Base-by-base conservation (phyloP, 2,329 filamentous ascomycete genomes). In the Raffaelea ambrosiae region DNA sequence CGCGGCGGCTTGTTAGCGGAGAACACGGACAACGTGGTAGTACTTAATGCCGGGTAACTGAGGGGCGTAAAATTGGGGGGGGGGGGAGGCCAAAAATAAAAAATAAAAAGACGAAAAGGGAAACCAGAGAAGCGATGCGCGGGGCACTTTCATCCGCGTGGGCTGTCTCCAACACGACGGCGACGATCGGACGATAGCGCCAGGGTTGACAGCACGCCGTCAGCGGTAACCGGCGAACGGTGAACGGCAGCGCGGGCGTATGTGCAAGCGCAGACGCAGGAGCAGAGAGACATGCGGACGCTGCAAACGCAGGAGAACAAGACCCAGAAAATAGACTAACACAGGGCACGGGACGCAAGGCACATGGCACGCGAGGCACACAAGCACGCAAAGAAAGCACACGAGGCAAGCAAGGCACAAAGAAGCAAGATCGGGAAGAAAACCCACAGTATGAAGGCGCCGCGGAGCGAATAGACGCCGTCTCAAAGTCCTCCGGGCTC, bases 361-460 rank as follows among this genome's bases (percentile, higher is more conserved):
- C n/a, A n/a, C n/a, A n/a, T n/a, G n/a, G n/a, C n/a, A n/a, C n/a
- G n/a, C n/a, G n/a, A n/a, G n/a, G n/a, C n/a, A n/a, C n/a, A n/a
- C n/a, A n/a, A n/a, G n/a, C n/a, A 13, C 22, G 23, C 26, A 33
- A 22, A 16, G 10, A 8, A 7, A 39, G 3, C 16, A 38, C 18
- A 21, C 4, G 8, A 13, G 7, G 2, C 11, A 11, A n/a, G 19
- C 16, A 39, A 44, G 39, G 8, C 5, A 26, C 9, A 23, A 36
- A 3, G n/a, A 26, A 10, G 13, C 14, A 13, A 7, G 21, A n/a
- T 2, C 2, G n/a, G 18, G 26, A 40, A 22, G 31, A 29, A 35
- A 23, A 67, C 75, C 71, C 56, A 81, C 77, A 69, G 61, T 85
- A 85, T 10, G 82, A 85, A 38, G 82, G 82, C n/a, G 81, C 81